These are phyloP conservation scores for Ogataea wickerhamii DNA, from an alignment of 805 yeast genomes.

Conservation along the genomic window DNA sequence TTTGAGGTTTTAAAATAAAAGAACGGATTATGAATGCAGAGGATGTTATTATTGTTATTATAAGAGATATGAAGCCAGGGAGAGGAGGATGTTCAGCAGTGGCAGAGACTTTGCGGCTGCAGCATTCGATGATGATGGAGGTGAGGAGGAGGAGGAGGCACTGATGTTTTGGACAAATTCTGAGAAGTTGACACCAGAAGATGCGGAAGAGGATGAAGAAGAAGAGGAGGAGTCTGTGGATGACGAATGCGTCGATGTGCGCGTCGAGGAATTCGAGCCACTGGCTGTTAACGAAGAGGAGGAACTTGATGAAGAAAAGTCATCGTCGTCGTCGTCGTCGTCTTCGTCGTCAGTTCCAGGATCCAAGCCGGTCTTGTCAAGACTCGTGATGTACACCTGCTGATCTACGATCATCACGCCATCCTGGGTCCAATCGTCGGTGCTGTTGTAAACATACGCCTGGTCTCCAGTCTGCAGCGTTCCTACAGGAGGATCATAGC, in stretches of 20 bases:
- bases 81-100: neutral
- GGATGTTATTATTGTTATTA: no score
- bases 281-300: constrained; percentile 1
- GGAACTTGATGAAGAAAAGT: neutral
- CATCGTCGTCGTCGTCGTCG: constrained; percentile 2
- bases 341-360: constrained; percentile 37
- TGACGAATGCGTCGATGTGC: constrained; percentile 1
- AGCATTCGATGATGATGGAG: constrained; percentile 1
- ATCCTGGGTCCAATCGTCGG: constrained; percentile 45
- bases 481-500: constrained; percentile 70
- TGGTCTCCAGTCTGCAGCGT: constrained; percentile 42
- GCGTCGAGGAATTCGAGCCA: constrained; percentile 2
- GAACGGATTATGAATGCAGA: no score
- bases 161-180: constrained; percentile 4
- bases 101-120: neutral
- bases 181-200: constrained; percentile 1
- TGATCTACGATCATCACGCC: constrained; percentile 60
- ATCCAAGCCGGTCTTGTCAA: constrained; percentile 65
- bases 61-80: constrained; percentile 1
- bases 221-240: constrained; percentile 5
- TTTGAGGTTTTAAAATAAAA: no score
- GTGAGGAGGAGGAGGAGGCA: neutral
- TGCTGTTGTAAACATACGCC: constrained; percentile 52
- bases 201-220: neutral
- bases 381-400: constrained; percentile 53